phyloP scores from a whole-genome alignment of 1,139 yeast genomes.

The Fermentozyma sake region DNA sequence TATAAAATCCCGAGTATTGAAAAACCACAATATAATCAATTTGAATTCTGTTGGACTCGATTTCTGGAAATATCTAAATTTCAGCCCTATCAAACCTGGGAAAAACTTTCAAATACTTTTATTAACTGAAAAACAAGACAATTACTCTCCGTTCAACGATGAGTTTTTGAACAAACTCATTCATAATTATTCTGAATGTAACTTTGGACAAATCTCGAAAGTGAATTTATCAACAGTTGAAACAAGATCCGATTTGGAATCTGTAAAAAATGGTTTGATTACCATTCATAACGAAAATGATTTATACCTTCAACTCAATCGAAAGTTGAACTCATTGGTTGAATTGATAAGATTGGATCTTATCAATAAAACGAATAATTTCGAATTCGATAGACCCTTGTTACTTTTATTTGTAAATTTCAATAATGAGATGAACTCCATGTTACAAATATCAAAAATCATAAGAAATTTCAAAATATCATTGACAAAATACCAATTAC shows the following conservation, averaged over 20 bases:
- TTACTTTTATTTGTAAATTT: constrained; percentile 45
- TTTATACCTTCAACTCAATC: constrained; percentile 27
- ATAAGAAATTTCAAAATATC: constrained; percentile 45
- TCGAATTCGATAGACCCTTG: constrained; percentile 44
- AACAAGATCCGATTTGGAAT: constrained; percentile 29
- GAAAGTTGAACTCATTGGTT: constrained; percentile 26
- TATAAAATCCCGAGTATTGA: constrained; percentile 26
- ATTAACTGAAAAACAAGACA: constrained; percentile 27
- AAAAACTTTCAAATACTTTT: constrained; percentile 55
- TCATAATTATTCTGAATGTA: constrained; percentile 43
- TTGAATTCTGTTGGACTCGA: constrained; percentile 34
- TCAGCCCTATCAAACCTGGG: constrained; percentile 46
- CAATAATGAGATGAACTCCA: constrained; percentile 40
- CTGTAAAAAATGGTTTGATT: constrained; percentile 32
- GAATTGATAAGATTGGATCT: constrained; percentile 37
- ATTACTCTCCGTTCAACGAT: constrained; percentile 8
- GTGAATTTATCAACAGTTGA: constrained; percentile 29
- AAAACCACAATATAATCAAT: constrained; percentile 28
- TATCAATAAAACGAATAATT: constrained; percentile 37
- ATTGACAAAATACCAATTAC: constrained; percentile 36
- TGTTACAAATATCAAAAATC: constrained; percentile 44
- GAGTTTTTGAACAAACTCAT: constrained; percentile 39
- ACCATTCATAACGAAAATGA: constrained; percentile 21
- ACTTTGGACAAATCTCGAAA: constrained; percentile 43
- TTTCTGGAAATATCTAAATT: constrained; percentile 54